Evolutionary conservation across 2,329 filamentous ascomycete species (phyloP), one percentile per base, ranked within the genome.

Genomic region (Colletotrichum limetticola): DNA sequence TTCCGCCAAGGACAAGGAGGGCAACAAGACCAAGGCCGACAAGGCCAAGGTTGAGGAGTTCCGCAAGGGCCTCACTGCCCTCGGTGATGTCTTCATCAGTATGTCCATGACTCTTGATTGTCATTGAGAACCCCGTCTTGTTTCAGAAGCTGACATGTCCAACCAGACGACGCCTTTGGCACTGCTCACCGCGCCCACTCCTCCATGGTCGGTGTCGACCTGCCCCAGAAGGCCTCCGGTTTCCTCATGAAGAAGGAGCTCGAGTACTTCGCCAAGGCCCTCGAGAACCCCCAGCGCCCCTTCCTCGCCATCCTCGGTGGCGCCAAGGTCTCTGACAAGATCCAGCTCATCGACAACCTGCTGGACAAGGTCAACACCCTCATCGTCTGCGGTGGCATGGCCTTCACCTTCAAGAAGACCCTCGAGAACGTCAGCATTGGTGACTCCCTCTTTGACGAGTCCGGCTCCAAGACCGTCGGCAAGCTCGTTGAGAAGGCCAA

Each of bases 161-260:
- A 22, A 22, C 1, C 77, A 97, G 95, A 99, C 86, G 97, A 99
- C 81, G 97, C 97, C 75, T 99, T 99, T 83, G 97, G 97, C 85
- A 99, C 97, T 75, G 97, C 97, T 74, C 97, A 99, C 89, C 95
- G 97, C 84, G 97, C 94, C 61, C 97, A 99, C 91, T 98, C 95
- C 85, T 98, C 96, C 84, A 99, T 99, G 97, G 97, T 99, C 80
- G 97, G 97, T 80, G 90, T 98, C 76, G 92, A 98, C 77, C 93
- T 99, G 61, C 95, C 96, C 78, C 95, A 98, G 85, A 98, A 98
- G 89, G 97, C 97, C 11, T 94, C 96, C 70, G 97, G 97, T 75
- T 99, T 98, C 92, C 92, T 99, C 81, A 95, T 99, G 90, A 99
- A 99, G 93, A 99, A 98, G 90, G 97, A 99, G 87, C 93, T 99